Conservation (phyloP, 2,329 filamentous ascomycete species). For the Chaetomiaceae sp. region DNA sequence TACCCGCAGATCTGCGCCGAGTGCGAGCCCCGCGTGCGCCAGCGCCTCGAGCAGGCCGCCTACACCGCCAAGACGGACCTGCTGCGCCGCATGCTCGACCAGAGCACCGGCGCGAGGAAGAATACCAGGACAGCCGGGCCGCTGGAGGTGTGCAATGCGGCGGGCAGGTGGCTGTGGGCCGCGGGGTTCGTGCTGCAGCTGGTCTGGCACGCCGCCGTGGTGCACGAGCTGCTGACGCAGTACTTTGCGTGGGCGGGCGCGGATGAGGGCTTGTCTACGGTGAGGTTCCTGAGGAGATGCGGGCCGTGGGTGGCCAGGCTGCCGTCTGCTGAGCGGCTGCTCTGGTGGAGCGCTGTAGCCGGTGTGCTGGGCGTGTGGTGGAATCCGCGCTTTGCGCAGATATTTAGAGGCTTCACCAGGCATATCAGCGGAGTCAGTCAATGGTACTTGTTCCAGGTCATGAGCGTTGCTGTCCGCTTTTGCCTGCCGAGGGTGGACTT, state of each 20-base stretch:
- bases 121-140: conserved; percentile 34
- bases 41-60: conserved; percentile 61
- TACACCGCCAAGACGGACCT: conserved; percentile 84
- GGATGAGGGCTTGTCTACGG: conserved; percentile 2
- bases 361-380: conserved; percentile 55
- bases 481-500: conserved; percentile 41
- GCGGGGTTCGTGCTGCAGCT: conserved; percentile 41
- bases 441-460: conserved; percentile 60
- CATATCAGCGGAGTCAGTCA: conserved; percentile 55
- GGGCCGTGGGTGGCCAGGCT: conserved; percentile 32
- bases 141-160: conserved; percentile 38
- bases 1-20: conserved; percentile 84
- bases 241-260: conserved; percentile 1
- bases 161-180: conserved; percentile 44
- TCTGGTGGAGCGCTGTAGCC: conserved; percentile 42
- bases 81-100: conserved; percentile 67
- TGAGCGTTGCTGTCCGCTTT: conserved; percentile 51
- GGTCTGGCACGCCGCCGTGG: conserved; percentile 42
- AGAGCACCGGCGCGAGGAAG: conserved; percentile 42
- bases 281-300: conserved; percentile 9
- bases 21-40: conserved; percentile 69
- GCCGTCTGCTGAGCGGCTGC: conserved; percentile 36
- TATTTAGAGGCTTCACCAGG: conserved; percentile 51
- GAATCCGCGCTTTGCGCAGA: conserved; percentile 61
- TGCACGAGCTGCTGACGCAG: conserved; percentile 25